These are phyloP conservation scores for Salix udensis DNA, from an alignment of 345 rosid genomes.

Conservation along the genomic window DNA sequence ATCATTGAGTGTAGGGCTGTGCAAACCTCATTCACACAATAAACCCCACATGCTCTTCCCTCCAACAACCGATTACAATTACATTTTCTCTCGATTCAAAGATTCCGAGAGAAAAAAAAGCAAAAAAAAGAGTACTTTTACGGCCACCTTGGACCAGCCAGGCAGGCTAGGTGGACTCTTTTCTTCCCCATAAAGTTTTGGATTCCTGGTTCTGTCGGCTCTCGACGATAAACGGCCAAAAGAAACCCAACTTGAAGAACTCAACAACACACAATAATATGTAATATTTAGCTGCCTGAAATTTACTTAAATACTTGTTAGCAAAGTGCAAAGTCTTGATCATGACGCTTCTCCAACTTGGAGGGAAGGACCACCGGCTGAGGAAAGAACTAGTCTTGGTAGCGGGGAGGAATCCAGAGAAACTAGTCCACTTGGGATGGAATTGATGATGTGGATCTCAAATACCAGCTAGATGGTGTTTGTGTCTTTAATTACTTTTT, in stretches of 20 bases:
- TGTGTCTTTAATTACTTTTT: slow-evolving; percentile 23
- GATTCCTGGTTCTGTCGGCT: slow-evolving; percentile 11
- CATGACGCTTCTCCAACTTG: slow-evolving; percentile 9
- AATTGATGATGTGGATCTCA: slow-evolving; percentile 43
- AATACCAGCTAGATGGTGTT: slow-evolving; percentile 13
- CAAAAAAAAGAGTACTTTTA: background rate
- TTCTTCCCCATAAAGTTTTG: background rate
- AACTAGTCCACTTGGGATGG: slow-evolving; percentile 23
- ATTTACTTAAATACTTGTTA: background rate
- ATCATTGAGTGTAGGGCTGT: slow-evolving; percentile 4
- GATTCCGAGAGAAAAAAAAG: slow-evolving; percentile 4
- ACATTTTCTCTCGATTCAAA: slow-evolving; percentile 16
- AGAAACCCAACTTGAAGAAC: background rate
- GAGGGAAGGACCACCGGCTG: slow-evolving; percentile 36
- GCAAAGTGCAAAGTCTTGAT: background rate
- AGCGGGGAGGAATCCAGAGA: slow-evolving; percentile 29
- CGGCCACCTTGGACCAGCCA: slow-evolving; percentile 14
- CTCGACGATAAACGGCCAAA: too few relatives aligned
- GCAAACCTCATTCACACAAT: slow-evolving; percentile 25
- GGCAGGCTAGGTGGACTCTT: background rate
- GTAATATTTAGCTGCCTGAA: background rate
- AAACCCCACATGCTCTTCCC: background rate
- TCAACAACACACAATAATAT: background rate
- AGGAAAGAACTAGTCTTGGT: slow-evolving; percentile 21
- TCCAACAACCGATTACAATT: background rate